Percentiles rank a stretch among this genome's conserved stretches.
Conservation (phyloP, 83 land plant genomes). For the Picea abies region DNA sequence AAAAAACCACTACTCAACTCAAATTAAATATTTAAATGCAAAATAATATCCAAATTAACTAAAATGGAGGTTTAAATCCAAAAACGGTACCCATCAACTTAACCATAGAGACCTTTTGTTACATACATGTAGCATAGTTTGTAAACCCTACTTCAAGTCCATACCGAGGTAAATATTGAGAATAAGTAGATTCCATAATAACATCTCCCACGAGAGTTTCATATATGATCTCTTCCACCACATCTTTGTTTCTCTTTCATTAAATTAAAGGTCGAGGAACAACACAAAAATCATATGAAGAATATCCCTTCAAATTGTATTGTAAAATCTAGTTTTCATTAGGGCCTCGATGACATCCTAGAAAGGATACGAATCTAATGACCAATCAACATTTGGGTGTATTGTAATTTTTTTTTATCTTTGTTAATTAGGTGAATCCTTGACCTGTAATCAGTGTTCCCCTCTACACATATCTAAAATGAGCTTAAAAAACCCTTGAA, state of each 20-base stretch:
- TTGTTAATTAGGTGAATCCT: constrained; percentile 84
- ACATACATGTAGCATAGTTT: constrained; percentile 91
- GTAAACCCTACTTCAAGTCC: constrained; percentile 93
- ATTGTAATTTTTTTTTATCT: constrained; percentile 92
- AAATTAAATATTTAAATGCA: not conserved
- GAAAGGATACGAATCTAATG: constrained; percentile 77
- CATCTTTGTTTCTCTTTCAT: constrained; percentile 81
- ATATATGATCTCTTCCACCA: constrained; percentile 76
- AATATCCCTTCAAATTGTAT: not conserved
- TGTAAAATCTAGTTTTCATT: no score
- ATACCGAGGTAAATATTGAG: constrained; percentile 89
- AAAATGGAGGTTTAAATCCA: not conserved
- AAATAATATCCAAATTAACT: not conserved
- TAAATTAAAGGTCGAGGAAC: no score
- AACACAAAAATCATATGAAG: not conserved
- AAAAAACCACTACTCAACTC: not conserved
- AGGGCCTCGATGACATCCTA: constrained; percentile 26
- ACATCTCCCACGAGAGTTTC: constrained; percentile 89
- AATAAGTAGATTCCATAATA: constrained; percentile 83
- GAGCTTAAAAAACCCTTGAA: not conserved
- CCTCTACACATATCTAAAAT: constrained; percentile 51
- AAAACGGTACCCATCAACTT: not conserved
- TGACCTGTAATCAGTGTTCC: constrained; percentile 92
- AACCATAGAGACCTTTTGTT: not conserved
- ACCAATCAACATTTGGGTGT: constrained; percentile 92